These are phyloP conservation scores for Didymosphaeria variabile DNA, from an alignment of 2,329 filamentous ascomycete species.

Conservation along the genomic window DNA sequence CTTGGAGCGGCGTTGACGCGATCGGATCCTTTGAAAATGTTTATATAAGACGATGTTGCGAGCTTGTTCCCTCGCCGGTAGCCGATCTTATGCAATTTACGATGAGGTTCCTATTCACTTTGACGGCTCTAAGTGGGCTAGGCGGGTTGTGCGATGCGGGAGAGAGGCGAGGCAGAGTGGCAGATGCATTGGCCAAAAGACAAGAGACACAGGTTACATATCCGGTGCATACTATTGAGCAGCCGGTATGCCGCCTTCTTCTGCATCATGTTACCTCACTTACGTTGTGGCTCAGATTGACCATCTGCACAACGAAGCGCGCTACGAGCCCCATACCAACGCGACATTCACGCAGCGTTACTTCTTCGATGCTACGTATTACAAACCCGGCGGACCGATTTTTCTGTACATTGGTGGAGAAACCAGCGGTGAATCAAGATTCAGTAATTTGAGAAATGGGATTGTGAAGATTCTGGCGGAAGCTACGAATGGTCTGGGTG, in stretches of 20 bases:
- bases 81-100: not conserved
- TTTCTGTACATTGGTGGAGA: slow-evolving; percentile 61
- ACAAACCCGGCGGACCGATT: slow-evolving; percentile 63
- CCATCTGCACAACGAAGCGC: slow-evolving; percentile 55
- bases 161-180: not conserved
- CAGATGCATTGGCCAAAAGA: slow-evolving; percentile 22
- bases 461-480: slow-evolving; percentile 65
- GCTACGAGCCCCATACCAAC: slow-evolving; percentile 54
- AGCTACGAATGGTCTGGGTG: slow-evolving; percentile 62
- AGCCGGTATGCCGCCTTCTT: slow-evolving; percentile 25
- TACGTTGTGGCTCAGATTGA: slow-evolving; percentile 48
- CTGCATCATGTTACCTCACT: not conserved
- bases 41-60: not conserved
- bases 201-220: slow-evolving; percentile 26
- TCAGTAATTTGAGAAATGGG: slow-evolving; percentile 54
- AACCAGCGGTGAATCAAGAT: slow-evolving; percentile 48
- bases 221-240: slow-evolving; percentile 34
- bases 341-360: slow-evolving; percentile 65
- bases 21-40: not conserved
- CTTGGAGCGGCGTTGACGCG: not conserved
- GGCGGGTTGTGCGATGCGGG: not conserved
- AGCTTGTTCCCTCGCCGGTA: not conserved
- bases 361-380: slow-evolving; percentile 63
- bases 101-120: not conserved
- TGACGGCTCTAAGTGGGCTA: not conserved